Evolutionary conservation across 2,329 filamentous ascomycete genomes (phyloP).

Genomic region (Penicillium sp.): DNA sequence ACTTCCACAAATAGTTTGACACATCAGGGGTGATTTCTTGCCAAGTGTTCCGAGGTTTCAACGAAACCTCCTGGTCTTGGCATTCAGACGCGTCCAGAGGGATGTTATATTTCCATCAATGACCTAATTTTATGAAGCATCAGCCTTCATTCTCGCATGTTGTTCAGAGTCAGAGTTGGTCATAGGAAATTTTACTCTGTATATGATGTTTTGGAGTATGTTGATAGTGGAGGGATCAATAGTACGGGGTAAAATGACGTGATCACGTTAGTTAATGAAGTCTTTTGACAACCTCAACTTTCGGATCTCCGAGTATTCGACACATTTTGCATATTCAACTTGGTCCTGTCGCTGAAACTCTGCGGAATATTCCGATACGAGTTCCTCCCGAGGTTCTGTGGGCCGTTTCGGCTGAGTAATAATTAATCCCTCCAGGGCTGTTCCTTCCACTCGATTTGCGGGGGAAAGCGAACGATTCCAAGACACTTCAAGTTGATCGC

Average conservation of each 20-base stretch:
- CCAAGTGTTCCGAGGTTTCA: conserved; percentile 18
- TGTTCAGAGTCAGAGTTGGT: background rate
- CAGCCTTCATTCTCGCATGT: background rate
- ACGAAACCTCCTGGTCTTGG: conserved; percentile 8
- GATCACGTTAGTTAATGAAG: background rate
- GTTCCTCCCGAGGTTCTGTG: too few relatives aligned
- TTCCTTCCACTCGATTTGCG: background rate
- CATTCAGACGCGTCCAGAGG: conserved; percentile 5
- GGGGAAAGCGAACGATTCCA: background rate
- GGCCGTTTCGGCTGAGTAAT: background rate
- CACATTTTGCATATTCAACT: background rate
- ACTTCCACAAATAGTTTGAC: conserved; percentile 14
- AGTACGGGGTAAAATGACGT: background rate
- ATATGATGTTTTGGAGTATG: background rate
- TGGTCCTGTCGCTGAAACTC: background rate
- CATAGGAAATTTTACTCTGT: background rate
- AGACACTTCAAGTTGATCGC: background rate
- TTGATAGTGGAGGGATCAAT: background rate
- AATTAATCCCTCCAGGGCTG: too few relatives aligned
- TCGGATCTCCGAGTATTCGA: background rate
- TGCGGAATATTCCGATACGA: background rate
- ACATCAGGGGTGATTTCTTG: background rate
- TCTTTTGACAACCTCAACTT: background rate
- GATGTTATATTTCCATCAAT: conserved; percentile 14
- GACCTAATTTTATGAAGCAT: background rate